A percentile compares a stretch with the other conserved stretches of the same genome.
These are phyloP conservation scores for Botryotinia calthae DNA, from an alignment of 2,329 filamentous ascomycete species.

Conservation along the genomic window DNA sequence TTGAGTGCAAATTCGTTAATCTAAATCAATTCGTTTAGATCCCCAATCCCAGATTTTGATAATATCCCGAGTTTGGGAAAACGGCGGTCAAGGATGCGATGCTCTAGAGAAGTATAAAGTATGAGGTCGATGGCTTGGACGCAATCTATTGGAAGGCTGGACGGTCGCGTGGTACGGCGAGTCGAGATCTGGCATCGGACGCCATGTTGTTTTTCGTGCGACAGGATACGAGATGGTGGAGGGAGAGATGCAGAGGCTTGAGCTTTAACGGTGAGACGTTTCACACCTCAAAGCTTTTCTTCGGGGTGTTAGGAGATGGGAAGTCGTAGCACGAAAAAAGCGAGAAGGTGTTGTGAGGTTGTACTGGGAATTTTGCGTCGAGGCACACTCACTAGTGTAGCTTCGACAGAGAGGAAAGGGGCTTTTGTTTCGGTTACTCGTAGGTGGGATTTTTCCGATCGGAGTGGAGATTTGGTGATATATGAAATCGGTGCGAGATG, in stretches of 20 bases:
- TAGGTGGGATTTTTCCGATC: neutral
- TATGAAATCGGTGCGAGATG: neutral
- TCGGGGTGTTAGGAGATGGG: neutral
- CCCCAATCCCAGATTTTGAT: neutral
- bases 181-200: conserved; percentile 15
- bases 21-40: neutral
- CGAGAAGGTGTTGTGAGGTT: neutral
- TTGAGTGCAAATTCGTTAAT: neutral
- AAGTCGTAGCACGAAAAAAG: neutral
- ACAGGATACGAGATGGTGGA: conserved; percentile 8
- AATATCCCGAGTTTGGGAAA: conserved; percentile 5
- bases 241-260: neutral
- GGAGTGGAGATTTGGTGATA: neutral
- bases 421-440: neutral
- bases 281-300: neutral
- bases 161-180: conserved; percentile 1
- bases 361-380: neutral
- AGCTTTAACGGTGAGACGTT: neutral
- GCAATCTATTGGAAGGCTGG: neutral
- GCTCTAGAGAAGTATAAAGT: neutral
- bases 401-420: neutral
- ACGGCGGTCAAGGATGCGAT: conserved; percentile 2
- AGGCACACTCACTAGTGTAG: neutral
- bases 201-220: neutral
- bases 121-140: conserved; percentile 7